Conservation (phyloP, 371 early-diverging fungal genomes). For the Mucor saturninus region DNA sequence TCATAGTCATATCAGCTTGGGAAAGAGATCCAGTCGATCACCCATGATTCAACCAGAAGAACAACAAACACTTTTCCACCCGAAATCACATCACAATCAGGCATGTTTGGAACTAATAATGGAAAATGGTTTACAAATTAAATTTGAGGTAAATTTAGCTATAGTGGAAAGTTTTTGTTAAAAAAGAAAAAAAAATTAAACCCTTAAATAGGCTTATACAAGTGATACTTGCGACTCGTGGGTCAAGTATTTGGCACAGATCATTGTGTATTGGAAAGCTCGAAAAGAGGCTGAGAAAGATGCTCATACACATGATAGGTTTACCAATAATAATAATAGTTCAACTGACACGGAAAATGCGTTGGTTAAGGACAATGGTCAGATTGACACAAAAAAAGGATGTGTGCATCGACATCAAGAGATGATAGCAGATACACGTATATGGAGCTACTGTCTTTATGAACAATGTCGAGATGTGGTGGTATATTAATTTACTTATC, state of each 20-base stretch:
- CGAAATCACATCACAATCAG: slow-evolving; percentile 15
- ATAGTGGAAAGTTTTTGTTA: neutral
- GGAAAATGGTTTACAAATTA: slow-evolving; percentile 43
- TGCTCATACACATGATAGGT: slow-evolving; percentile 35
- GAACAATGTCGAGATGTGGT: slow-evolving; percentile 48
- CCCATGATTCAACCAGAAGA: slow-evolving; percentile 1
- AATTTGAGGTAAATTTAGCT: slow-evolving; percentile 31
- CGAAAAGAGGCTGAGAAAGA: slow-evolving; percentile 50
- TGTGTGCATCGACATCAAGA: slow-evolving; percentile 8
- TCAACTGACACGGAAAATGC: slow-evolving; percentile 34
- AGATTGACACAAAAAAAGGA: neutral
- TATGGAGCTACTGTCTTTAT: slow-evolving; percentile 63
- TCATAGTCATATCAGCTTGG: neutral
- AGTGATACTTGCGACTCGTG: slow-evolving; percentile 56
- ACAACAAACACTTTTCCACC: slow-evolving; percentile 9
- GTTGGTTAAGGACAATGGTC: slow-evolving; percentile 6
- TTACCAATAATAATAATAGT: slow-evolving; percentile 23
- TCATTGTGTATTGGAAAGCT: slow-evolving; percentile 59
- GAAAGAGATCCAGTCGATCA: neutral
- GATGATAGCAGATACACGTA: slow-evolving; percentile 44
- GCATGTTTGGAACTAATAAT: slow-evolving; percentile 46
- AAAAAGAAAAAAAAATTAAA: neutral
- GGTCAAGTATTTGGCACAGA: slow-evolving; percentile 50
- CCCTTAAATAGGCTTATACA: slow-evolving; percentile 39
- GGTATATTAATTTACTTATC: slow-evolving; percentile 21